Conservation (phyloP, 768 basidiomycete genomes). For the Boletus tylopilopsis region DNA sequence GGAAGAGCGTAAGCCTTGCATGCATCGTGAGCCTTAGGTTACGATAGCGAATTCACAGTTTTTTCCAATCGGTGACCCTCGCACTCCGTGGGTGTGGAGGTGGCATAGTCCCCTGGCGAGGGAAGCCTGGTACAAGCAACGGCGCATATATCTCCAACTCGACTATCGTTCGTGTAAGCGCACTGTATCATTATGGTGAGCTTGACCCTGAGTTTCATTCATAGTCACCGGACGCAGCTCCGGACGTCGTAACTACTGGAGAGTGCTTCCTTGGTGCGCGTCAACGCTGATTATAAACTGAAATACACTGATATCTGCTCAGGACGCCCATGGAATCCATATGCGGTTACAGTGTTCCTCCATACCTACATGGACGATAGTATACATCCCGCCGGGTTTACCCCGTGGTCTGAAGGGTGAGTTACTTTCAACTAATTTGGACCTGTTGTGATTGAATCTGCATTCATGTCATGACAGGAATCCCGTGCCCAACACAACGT, state of each 20-base stretch:
- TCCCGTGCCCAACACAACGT: slow-evolving; percentile 49
- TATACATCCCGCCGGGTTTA: slow-evolving; percentile 49
- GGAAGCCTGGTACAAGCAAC: slow-evolving; percentile 38
- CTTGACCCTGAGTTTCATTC: neutral
- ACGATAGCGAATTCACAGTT: slow-evolving; percentile 31
- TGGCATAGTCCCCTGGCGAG: slow-evolving; percentile 62
- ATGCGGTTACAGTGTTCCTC: slow-evolving; percentile 52
- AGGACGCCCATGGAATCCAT: slow-evolving; percentile 59
- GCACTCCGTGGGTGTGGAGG: slow-evolving; percentile 66
- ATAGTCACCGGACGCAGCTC: slow-evolving; percentile 58
- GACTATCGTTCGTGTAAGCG: slow-evolving; percentile 49
- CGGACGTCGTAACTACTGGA: slow-evolving; percentile 40
- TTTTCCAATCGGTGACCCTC: slow-evolving; percentile 56
- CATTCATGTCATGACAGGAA: slow-evolving; percentile 38
- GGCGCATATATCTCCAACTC: slow-evolving; percentile 57
- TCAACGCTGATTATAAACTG: neutral
- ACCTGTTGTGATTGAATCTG: neutral
- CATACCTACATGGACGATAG: slow-evolving; percentile 57
- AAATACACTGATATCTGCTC: neutral
- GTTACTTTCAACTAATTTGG: neutral
- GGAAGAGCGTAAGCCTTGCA: slow-evolving; percentile 8
- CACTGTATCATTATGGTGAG: neutral
- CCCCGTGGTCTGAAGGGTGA: slow-evolving; percentile 35
- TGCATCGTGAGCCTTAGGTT: neutral
- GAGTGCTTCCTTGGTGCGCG: slow-evolving; percentile 48